Conservation (phyloP, 2,329 filamentous ascomycete species). For the Pyricularia sp. region DNA sequence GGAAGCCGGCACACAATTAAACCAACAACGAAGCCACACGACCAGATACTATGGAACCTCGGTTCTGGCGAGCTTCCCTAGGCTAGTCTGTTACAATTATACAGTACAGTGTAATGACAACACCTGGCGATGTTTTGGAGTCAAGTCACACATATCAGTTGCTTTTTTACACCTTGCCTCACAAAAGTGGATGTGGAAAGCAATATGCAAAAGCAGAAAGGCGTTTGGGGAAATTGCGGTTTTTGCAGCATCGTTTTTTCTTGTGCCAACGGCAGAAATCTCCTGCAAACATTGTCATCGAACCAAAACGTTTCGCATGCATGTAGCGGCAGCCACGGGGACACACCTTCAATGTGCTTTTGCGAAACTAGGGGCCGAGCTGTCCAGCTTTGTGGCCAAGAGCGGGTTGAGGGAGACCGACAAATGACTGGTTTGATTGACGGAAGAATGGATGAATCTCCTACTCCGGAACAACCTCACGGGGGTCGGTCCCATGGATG, state of each 20-base stretch:
- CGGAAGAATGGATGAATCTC: not conserved
- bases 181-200: not conserved
- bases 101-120: not conserved
- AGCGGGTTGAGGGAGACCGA: not conserved
- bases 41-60: not conserved
- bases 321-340: not conserved
- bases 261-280: not conserved
- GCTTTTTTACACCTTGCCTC: not conserved
- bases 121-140: not conserved
- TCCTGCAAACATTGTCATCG: not conserved
- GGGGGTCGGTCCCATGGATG: not conserved
- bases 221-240: not conserved
- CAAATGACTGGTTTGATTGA: not conserved
- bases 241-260: not conserved
- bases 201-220: not conserved
- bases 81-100: not conserved
- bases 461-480: not conserved
- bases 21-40: not conserved
- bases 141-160: not conserved
- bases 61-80: not conserved
- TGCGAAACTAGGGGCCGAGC: not conserved
- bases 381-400: too few species aligned
- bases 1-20: not conserved
- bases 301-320: not conserved
- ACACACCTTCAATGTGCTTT: not conserved